Base-by-base conservation (phyloP, 2,329 filamentous ascomycete genomes). In the Acrocalymma vagum region DNA sequence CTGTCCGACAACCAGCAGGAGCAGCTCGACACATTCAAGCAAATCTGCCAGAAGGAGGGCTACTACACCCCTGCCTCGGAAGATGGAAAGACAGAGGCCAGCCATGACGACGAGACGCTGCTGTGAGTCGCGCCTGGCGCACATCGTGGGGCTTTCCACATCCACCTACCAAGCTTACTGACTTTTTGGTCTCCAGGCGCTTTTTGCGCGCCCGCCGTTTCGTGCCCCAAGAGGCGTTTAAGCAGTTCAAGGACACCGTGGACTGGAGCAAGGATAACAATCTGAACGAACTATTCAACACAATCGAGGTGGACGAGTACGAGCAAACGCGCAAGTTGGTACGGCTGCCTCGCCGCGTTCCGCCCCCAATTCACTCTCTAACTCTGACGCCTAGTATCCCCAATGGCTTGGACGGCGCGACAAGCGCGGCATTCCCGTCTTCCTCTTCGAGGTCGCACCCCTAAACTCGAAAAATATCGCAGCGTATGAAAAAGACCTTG, bases 371-470 rank as follows among this genome's bases (percentile, higher is more conserved):
- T 29, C 24, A 40, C 23, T 46, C 30, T 39, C 46, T 63, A 38
- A 63, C 51, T 38, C 38, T 44, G 45, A 55, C 53, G 38, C 38
- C 42, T 60, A 92, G 87, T 96, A 96, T 65, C 91, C 92, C 16
- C 90, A 96, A 83, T 96, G 91, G 88, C 95, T 90, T 14, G 93
- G 93, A 39, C 87, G 91, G 53, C 84, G 92, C 55, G 93, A 96
- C 72, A 87, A 84, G 57, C 87, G 91, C 56, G 93, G 93, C 54
- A 96, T 96, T 49, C 93, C 93, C 6, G 80, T 96, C 56, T 96
- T 94, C 71, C 82, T 96, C 46, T 96, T 88, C 72, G 89, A 95
- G 72, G 90, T 96, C 67, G 82, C 83, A 47, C 83, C 88, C 44
- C 81, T 96, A 58, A 88, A 95, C 74, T 82, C 80, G 65, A 95